Evolutionary conservation across 2,329 filamentous ascomycete genomes (phyloP).

Genomic region (Dactylellina drechsleri): DNA sequence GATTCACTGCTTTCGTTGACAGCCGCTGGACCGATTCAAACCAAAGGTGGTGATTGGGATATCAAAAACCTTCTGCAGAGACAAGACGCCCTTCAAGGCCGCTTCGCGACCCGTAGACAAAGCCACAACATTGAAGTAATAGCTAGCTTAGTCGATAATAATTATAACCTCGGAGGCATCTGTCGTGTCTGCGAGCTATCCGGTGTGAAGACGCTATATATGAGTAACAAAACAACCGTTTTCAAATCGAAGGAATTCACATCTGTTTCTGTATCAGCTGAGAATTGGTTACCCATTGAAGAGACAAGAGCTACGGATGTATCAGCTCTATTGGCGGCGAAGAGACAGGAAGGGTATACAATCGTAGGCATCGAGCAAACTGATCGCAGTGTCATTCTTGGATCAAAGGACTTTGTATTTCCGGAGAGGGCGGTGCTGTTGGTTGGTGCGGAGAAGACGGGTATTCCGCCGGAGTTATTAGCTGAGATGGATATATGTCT

Average conservation of each 20-base stretch:
- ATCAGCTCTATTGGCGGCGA: conserved; percentile 61
- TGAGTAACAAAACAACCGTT: conserved; percentile 62
- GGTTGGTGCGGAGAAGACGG: conserved; percentile 67
- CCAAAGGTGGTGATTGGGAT: conserved; percentile 65
- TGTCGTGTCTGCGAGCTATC: conserved; percentile 67
- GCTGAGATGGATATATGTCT: conserved; percentile 66
- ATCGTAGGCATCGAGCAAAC: conserved; percentile 69
- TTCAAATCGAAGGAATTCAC: conserved; percentile 65
- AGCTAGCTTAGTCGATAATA: conserved; percentile 62
- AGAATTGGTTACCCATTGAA: conserved; percentile 65
- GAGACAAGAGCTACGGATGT: conserved; percentile 60
- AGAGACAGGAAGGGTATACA: conserved; percentile 65
- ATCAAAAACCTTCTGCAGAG: conserved; percentile 59
- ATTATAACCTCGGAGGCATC: conserved; percentile 58
- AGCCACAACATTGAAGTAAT: conserved; percentile 60
- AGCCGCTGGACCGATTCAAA: conserved; percentile 64
- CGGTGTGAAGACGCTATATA: conserved; percentile 64
- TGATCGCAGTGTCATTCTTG: conserved; percentile 65
- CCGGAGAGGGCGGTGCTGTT: conserved; percentile 64
- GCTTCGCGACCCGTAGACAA: conserved; percentile 55
- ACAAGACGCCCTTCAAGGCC: conserved; percentile 56
- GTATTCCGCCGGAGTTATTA: conserved; percentile 65
- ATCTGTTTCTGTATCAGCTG: conserved; percentile 65
- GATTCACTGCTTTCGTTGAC: conserved; percentile 10
- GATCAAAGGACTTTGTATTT: conserved; percentile 56